Conservation (phyloP, 2,329 filamentous ascomycete genomes). For the Pestalotiopsis sp. region DNA sequence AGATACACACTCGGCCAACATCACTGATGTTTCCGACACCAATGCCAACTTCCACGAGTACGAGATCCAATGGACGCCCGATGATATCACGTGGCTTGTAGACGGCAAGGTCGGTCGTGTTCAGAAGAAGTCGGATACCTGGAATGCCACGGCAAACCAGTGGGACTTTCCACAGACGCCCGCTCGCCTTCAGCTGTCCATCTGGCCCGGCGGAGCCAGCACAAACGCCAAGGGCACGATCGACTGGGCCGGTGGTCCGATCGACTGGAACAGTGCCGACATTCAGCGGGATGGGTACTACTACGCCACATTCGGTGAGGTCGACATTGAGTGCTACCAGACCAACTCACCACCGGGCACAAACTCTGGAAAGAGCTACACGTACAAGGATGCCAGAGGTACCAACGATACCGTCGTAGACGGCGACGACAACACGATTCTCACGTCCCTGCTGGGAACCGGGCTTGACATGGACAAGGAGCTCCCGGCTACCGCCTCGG, state of each 20-base stretch:
- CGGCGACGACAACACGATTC: slow-evolving; percentile 72
- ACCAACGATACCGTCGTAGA: slow-evolving; percentile 80
- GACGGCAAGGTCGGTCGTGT: slow-evolving; percentile 79
- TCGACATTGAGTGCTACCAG: slow-evolving; percentile 86
- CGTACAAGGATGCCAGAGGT: slow-evolving; percentile 65
- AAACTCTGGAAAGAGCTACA: slow-evolving; percentile 73
- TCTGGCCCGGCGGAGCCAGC: slow-evolving; percentile 89
- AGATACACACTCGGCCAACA: slow-evolving; percentile 79
- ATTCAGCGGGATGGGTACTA: slow-evolving; percentile 88
- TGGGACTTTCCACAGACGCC: slow-evolving; percentile 93
- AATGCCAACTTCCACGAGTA: slow-evolving; percentile 84
- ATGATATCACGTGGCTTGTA: slow-evolving; percentile 82
- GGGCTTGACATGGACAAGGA: slow-evolving; percentile 70
- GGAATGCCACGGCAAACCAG: slow-evolving; percentile 79
- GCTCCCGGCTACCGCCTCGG: slow-evolving; percentile 32
- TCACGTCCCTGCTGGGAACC: slow-evolving; percentile 80
- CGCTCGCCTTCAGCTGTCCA: slow-evolving; percentile 85
- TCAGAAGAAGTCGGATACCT: slow-evolving; percentile 77
- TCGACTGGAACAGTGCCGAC: slow-evolving; percentile 82
- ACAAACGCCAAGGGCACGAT: slow-evolving; percentile 84
- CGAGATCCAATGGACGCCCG: slow-evolving; percentile 90
- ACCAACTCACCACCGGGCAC: slow-evolving; percentile 62
- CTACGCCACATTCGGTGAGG: slow-evolving; percentile 76
- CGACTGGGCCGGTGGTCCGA: slow-evolving; percentile 86
- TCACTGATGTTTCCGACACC: slow-evolving; percentile 66